Conservation (phyloP, 2,329 filamentous ascomycete species). For the Trichoderma aggressivum region DNA sequence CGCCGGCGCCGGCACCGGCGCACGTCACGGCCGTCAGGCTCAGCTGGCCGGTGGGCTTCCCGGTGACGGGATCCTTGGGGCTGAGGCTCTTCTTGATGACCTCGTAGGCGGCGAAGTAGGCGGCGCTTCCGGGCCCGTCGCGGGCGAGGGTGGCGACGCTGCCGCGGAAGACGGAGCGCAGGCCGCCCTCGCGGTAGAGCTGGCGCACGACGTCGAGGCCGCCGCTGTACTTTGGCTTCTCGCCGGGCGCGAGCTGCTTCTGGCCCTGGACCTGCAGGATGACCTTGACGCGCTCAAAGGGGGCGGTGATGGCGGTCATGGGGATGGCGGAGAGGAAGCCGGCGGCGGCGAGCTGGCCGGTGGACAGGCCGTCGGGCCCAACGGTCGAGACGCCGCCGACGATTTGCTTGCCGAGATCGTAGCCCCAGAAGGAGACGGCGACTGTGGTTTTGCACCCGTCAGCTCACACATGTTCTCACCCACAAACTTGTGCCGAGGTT, state of each 20-base stretch:
- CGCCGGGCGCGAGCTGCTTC: conserved; percentile 79
- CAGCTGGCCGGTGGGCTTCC: conserved; percentile 71
- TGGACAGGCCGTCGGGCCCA: conserved; percentile 68
- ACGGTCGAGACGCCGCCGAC: conserved; percentile 67
- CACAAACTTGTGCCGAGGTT: not conserved
- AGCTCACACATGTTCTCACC: not conserved
- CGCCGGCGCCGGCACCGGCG: conserved; percentile 84
- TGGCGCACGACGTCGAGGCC: conserved; percentile 88
- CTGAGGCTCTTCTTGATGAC: conserved; percentile 86
- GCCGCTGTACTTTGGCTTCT: conserved; percentile 88
- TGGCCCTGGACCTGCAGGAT: conserved; percentile 97
- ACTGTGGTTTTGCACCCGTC: conserved; percentile 40
- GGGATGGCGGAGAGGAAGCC: conserved; percentile 98
- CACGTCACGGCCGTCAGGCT: conserved; percentile 78
- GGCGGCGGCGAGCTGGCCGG: conserved; percentile 83
- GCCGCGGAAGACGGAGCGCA: conserved; percentile 90
- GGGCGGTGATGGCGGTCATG: conserved; percentile 97
- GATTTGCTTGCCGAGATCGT: conserved; percentile 90
- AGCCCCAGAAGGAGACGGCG: conserved; percentile 76
- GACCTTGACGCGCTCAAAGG: conserved; percentile 98
- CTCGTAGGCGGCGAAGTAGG: conserved; percentile 97
- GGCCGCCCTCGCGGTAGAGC: conserved; percentile 85
- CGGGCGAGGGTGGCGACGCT: conserved; percentile 86
- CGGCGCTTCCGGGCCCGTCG: conserved; percentile 87
- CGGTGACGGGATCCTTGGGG: conserved; percentile 71